Evolutionary conservation across 257 asterid species (phyloP), one percentile per base, ranked within the genome.

Genomic region (Cinchona pubescens): DNA sequence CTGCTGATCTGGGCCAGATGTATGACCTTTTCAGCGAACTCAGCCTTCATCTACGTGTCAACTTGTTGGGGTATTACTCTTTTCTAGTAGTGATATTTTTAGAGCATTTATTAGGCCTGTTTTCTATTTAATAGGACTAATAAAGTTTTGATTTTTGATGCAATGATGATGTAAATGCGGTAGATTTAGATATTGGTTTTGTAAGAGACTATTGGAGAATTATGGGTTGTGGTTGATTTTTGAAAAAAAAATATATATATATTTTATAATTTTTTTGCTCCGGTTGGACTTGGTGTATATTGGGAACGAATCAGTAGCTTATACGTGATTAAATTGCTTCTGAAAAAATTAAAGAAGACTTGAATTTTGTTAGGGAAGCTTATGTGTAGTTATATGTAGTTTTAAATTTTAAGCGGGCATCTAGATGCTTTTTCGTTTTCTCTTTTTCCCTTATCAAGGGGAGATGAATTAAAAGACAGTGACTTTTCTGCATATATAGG

Each of bases 1-100:
- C 98, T n/a, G 97, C 98, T 79, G 98, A 93, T 90, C 88, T 93
- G 69, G 98, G 98, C 67, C 98, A 94, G 87, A 94, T 94, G 98
- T 90, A 86, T 70, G 98, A 89, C 63, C 92, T 94, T 66, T 94
- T 90, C 84, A 74, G 73, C 78, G 98, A 94, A 77, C 96, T 94
- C 76, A 94, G 98, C 86, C 79, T 85, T 67, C 97, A 90, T 85
- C 93, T 94, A 27, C 85, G 92, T 45, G 94, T 94, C 85, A 94
- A 94, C 86, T 85, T 94, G 83, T 84, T 94, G 90, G 98, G 98
- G 98, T 94, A 86, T 77, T 63, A 23, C 6, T 4, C 18, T 43
- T 64, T 67, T 69, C 10, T 25, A 27, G 13, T 59, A 40, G 3
- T 32, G 7, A n/a, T 1, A 7, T 67, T 48, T 35, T 40, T 68